A percentile compares a stretch with the other conserved stretches of the same genome.
Evolutionary conservation across 2,329 filamentous ascomycete genomes (phyloP).

Genomic region (Aspergillus aculeatinus): DNA sequence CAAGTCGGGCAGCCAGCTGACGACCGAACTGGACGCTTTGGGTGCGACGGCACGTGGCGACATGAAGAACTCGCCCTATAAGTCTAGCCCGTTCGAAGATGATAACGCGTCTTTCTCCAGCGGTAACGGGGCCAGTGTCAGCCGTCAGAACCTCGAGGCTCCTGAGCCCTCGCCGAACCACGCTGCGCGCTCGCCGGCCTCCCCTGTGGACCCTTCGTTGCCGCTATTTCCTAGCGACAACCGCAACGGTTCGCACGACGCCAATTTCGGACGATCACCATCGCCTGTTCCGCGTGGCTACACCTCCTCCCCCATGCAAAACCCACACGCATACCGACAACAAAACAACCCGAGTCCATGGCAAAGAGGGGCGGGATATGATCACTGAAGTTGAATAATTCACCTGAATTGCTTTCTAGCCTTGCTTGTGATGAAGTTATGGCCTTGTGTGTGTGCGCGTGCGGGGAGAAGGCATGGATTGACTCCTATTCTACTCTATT

Average conservation of each 20-base stretch:
- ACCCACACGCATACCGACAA: conserved; percentile 42
- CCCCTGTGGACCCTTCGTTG: conserved; percentile 49
- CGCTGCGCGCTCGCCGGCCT: conserved; percentile 43
- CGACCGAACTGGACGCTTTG: conserved; percentile 85
- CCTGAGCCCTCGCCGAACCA: conserved; percentile 29
- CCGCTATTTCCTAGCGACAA: conserved; percentile 49
- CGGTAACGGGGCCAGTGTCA: conserved; percentile 48
- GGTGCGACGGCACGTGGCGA: conserved; percentile 87
- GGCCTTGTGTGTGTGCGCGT: conserved; percentile 29
- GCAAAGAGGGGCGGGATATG: conserved; percentile 66
- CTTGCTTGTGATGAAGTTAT: conserved; percentile 41
- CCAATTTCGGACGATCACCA: conserved; percentile 22
- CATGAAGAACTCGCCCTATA: conserved; percentile 59
- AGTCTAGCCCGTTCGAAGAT: conserved; percentile 65
- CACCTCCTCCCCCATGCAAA: conserved; percentile 33
- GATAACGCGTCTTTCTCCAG: conserved; percentile 68
- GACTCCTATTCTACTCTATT: conserved; percentile 25
- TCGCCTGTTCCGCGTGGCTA: conserved; percentile 37
- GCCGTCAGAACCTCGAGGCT: conserved; percentile 46
- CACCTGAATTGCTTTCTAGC: conserved; percentile 23
- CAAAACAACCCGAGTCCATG: conserved; percentile 61
- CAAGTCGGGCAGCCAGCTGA: conserved; percentile 85
- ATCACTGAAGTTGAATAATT: conserved; percentile 46
- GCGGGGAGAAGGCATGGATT: conserved; percentile 21
- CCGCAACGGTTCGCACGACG: conserved; percentile 41